Conservation (phyloP, 768 basidiomycete genomes). For the Candolleomyces efflorescens region DNA sequence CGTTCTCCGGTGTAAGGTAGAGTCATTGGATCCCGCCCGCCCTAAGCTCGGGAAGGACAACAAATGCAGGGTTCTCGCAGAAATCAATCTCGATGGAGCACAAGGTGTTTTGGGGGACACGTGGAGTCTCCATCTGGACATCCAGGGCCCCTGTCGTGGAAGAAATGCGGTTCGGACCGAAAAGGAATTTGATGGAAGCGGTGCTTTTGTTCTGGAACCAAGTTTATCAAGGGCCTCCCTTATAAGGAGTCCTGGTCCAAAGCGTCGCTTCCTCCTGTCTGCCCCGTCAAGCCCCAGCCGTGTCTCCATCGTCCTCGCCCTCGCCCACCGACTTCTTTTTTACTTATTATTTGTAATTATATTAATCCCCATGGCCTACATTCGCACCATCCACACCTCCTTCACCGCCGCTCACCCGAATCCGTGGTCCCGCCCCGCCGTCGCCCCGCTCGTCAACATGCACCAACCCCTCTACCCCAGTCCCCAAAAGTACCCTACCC, state of each 20-base stretch:
- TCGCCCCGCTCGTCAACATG: constrained; percentile 11
- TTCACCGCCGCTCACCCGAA: constrained; percentile 26
- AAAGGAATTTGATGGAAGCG: constrained; percentile 4
- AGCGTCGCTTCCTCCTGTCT: not conserved
- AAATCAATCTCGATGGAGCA: too few relatives aligned
- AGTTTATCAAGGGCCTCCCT: not conserved
- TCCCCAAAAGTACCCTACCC: constrained; percentile 9
- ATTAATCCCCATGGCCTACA: constrained; percentile 21
- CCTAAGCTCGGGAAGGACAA: too few relatives aligned
- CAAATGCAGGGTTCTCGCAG: too few relatives aligned
- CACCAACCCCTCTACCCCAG: constrained; percentile 20
- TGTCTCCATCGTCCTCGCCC: not conserved
- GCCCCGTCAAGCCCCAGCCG: not conserved
- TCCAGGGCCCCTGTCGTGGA: too few relatives aligned
- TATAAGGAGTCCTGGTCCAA: not conserved
- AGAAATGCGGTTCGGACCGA: not conserved
- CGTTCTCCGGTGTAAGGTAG: too few relatives aligned
- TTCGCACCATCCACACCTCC: constrained; percentile 38
- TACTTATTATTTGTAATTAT: not conserved
- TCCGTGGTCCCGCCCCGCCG: constrained; percentile 19
- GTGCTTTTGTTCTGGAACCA: not conserved
- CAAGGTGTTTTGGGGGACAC: too few relatives aligned
- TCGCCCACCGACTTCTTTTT: not conserved
- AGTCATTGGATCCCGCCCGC: too few relatives aligned
- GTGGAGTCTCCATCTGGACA: too few relatives aligned